Conservation (phyloP, 2,329 filamentous ascomycete genomes). For the Aspergillus sp. region DNA sequence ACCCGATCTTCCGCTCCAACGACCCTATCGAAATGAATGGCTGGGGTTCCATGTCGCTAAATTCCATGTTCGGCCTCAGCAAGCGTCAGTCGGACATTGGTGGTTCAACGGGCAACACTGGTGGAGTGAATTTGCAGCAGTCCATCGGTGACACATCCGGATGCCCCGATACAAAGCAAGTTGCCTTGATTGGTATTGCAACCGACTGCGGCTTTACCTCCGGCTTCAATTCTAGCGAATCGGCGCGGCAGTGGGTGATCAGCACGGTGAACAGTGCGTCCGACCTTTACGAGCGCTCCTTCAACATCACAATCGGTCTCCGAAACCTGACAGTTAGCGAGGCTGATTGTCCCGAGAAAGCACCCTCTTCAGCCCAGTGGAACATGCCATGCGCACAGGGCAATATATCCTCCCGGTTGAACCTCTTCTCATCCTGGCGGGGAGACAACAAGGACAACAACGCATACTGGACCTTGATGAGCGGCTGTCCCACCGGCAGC, state of each 20-base stretch:
- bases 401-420: constrained; percentile 68
- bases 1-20: constrained; percentile 55
- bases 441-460: constrained; percentile 68
- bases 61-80: constrained; percentile 57
- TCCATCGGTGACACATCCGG: constrained; percentile 77
- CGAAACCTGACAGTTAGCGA: constrained; percentile 75
- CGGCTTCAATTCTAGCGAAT: constrained; percentile 57
- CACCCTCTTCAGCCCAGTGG: constrained; percentile 65
- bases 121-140: constrained; percentile 65
- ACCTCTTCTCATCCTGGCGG: constrained; percentile 82
- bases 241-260: constrained; percentile 69
- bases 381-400: constrained; percentile 60
- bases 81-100: constrained; percentile 61
- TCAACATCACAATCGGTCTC: constrained; percentile 90
- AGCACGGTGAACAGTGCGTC: constrained; percentile 78
- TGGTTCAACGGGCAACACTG: constrained; percentile 63
- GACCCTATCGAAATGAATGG: constrained; percentile 45
- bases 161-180: constrained; percentile 81
- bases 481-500: constrained; percentile 68
- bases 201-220: constrained; percentile 85
- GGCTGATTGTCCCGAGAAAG: constrained; percentile 61
- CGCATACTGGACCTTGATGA: constrained; percentile 88
- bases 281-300: constrained; percentile 76
- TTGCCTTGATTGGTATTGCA: constrained; percentile 83
- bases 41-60: constrained; percentile 55